Conservation (phyloP, 768 basidiomycete genomes). For the Mycena kentingensis region DNA sequence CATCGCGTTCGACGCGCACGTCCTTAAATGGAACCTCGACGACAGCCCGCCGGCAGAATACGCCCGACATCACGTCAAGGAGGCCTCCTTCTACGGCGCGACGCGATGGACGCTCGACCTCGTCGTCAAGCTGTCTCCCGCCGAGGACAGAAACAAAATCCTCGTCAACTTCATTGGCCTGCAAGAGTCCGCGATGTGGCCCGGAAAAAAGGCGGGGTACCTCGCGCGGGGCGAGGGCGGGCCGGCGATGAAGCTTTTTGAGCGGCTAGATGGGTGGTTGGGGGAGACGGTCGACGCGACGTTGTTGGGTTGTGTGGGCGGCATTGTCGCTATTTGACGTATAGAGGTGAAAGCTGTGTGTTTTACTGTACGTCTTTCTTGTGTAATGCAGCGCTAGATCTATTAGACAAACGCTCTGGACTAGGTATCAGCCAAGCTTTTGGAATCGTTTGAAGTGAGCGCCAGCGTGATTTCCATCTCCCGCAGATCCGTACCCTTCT, state of each 20-base stretch:
- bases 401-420: no score
- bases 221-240: slow-evolving; percentile 45
- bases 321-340: slow-evolving; percentile 50
- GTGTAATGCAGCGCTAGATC: no score
- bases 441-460: no score
- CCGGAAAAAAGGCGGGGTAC: slow-evolving; percentile 55
- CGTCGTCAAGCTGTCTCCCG: slow-evolving; percentile 54
- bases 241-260: slow-evolving; percentile 73
- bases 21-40: slow-evolving; percentile 82
- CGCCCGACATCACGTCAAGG: slow-evolving; percentile 87
- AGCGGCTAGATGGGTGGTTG: slow-evolving; percentile 75
- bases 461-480: no score
- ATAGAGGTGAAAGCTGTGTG: no score
- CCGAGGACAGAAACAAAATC: slow-evolving; percentile 38
- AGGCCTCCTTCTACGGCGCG: slow-evolving; percentile 82
- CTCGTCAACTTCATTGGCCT: slow-evolving; percentile 78
- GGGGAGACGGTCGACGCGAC: slow-evolving; percentile 66
- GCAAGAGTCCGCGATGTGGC: slow-evolving; percentile 85
- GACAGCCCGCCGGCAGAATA: slow-evolving; percentile 74
- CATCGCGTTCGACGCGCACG: slow-evolving; percentile 89
- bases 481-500: no score
- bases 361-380: no score
- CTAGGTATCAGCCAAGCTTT: no score
- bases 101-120: slow-evolving; percentile 76
- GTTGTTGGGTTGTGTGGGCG: slow-evolving; percentile 72